These are phyloP conservation scores for Microbotryomycetes sp. DNA, from an alignment of 1,284 basidiomycete genomes.

Conservation along the genomic window DNA sequence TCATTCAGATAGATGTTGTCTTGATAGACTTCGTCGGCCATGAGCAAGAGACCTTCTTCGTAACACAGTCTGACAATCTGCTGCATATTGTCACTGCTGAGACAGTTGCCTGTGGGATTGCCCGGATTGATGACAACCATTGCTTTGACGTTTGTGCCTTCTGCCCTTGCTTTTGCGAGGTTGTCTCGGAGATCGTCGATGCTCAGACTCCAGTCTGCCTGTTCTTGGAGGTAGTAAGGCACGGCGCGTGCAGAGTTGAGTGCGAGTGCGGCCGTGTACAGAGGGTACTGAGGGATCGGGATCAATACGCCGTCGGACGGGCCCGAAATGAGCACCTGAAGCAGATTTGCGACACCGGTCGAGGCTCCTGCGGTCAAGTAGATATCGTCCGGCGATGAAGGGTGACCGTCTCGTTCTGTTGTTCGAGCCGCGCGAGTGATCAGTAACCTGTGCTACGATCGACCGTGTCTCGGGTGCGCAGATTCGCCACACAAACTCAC, in stretches of 20 bases:
- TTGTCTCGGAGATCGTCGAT: constrained; percentile 60
- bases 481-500: constrained; percentile 45
- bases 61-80: constrained; percentile 73
- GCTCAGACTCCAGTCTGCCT: constrained; percentile 77
- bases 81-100: constrained; percentile 63
- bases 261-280: constrained; percentile 91
- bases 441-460: neutral
- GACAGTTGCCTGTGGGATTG: constrained; percentile 82
- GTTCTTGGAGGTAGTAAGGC: constrained; percentile 83
- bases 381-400: constrained; percentile 74
- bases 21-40: constrained; percentile 96
- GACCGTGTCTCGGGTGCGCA: neutral
- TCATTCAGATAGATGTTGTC: constrained; percentile 68
- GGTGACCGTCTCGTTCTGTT: constrained; percentile 78
- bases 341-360: constrained; percentile 78
- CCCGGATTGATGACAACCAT: constrained; percentile 94
- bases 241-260: constrained; percentile 72
- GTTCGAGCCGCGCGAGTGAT: neutral
- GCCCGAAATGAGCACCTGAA: constrained; percentile 67
- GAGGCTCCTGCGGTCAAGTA: constrained; percentile 93
- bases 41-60: constrained; percentile 71
- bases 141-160: constrained; percentile 63
- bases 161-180: constrained; percentile 58
- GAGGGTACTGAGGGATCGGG: constrained; percentile 95
- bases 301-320: constrained; percentile 70